A percentile compares a stretch with the other conserved stretches of the same genome.
phyloP scores from a whole-genome alignment of 1,139 yeast species.

The Blastobotrys illinoisensis region DNA sequence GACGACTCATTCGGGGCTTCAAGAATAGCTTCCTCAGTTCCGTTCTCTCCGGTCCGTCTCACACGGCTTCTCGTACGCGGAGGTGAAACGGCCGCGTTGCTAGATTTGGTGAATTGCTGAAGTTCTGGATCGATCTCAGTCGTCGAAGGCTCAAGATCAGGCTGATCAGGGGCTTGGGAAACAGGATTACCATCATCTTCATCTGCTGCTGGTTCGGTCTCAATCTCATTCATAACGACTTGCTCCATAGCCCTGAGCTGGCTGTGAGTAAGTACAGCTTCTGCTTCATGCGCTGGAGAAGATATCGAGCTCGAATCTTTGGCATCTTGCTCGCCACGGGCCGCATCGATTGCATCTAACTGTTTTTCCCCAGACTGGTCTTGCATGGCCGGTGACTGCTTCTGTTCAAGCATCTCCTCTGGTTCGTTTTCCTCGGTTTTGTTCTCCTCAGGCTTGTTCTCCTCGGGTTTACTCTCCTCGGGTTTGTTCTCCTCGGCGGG shows the following conservation, averaged over 20 bases:
- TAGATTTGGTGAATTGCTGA: background rate
- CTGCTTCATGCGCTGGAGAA: background rate
- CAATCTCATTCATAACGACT: background rate
- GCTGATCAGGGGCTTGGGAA: background rate
- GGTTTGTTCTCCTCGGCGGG: too few relatives aligned
- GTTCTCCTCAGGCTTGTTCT: too few relatives aligned
- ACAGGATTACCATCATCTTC: background rate
- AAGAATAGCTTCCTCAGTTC: background rate
- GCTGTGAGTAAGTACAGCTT: background rate
- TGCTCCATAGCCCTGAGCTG: background rate
- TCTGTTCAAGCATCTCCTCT: too few relatives aligned
- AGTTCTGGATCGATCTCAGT: background rate
- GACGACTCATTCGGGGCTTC: background rate
- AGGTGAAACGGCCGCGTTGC: background rate
- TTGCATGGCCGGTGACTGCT: too few relatives aligned
- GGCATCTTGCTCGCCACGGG: too few relatives aligned
- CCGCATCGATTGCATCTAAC: too few relatives aligned
- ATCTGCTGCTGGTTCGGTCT: background rate
- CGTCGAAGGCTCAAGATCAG: background rate
- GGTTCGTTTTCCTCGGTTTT: too few relatives aligned
- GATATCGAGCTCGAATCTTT: too few relatives aligned
- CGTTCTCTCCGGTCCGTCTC: background rate
- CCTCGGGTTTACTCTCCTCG: too few relatives aligned
- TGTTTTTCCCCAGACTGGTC: too few relatives aligned
- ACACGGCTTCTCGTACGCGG: background rate